Evolutionary conservation across 2,329 filamentous ascomycete species (phyloP).

Genomic region (Aspergillus texensis): DNA sequence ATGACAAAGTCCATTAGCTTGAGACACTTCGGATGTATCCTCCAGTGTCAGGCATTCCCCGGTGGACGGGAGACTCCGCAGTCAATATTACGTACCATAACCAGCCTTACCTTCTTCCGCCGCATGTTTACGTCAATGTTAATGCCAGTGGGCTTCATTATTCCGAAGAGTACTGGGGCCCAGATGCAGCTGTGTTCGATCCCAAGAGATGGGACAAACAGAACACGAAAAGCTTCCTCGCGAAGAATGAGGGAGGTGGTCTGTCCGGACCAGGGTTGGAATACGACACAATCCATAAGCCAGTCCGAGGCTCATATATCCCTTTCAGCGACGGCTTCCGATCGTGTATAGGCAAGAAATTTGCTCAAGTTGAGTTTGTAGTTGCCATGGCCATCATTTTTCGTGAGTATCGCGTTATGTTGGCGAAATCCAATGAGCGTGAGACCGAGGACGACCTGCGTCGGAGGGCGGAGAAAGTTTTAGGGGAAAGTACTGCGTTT

Average conservation of each 20-base stretch:
- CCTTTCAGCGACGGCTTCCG: slow-evolving; percentile 27
- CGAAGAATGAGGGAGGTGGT: slow-evolving; percentile 18
- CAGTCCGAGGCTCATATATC: slow-evolving; percentile 24
- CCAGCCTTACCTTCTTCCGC: slow-evolving; percentile 19
- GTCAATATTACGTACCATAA: slow-evolving; percentile 16
- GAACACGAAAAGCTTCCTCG: slow-evolving; percentile 25
- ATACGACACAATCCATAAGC: slow-evolving; percentile 24
- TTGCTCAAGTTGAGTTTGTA: slow-evolving; percentile 30
- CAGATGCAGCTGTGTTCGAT: slow-evolving; percentile 15
- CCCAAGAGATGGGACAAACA: slow-evolving; percentile 26
- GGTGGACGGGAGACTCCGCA: slow-evolving; percentile 28
- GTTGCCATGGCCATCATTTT: slow-evolving; percentile 18
- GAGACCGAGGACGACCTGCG: slow-evolving; percentile 1
- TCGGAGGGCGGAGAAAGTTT: slow-evolving; percentile 5
- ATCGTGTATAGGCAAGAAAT: slow-evolving; percentile 28
- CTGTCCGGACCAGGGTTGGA: slow-evolving; percentile 21
- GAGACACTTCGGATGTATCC: slow-evolving; percentile 49
- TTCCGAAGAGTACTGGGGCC: slow-evolving; percentile 25
- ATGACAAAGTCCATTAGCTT: slow-evolving; percentile 28
- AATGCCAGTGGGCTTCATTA: slow-evolving; percentile 24
- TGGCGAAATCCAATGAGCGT: slow-evolving; percentile 9
- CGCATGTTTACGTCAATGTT: slow-evolving; percentile 18
- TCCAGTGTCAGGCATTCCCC: slow-evolving; percentile 33
- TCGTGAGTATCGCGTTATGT: slow-evolving; percentile 19
- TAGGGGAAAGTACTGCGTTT: slow-evolving; percentile 14